Percentiles rank a stretch among this genome's conserved stretches.
Conservation (phyloP, 2,329 filamentous ascomycete genomes). For the Talaromyces sp. region DNA sequence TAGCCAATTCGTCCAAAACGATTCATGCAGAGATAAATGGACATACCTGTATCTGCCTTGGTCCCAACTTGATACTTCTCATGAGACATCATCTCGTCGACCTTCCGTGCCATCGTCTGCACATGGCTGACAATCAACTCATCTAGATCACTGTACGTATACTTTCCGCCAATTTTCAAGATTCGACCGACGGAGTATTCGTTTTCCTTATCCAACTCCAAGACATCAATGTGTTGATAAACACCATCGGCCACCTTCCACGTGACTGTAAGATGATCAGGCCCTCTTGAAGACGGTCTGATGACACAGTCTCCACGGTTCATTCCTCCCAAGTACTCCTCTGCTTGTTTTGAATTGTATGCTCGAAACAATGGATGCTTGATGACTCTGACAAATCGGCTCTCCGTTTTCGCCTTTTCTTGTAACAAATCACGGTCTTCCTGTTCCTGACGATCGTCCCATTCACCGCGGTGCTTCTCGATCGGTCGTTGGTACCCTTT, state of each 20-base stretch:
- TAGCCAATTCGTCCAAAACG: not conserved
- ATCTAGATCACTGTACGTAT: slow-evolving; percentile 92
- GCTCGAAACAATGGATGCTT: slow-evolving; percentile 95
- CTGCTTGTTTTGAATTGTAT: slow-evolving; percentile 87
- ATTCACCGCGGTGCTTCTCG: slow-evolving; percentile 73
- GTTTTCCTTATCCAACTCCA: slow-evolving; percentile 94
- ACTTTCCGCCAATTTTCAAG: slow-evolving; percentile 80
- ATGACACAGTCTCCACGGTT: slow-evolving; percentile 88
- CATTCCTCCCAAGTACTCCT: slow-evolving; percentile 87
- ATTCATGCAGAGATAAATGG: not conserved
- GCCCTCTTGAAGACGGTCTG: slow-evolving; percentile 88
- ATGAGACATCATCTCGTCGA: slow-evolving; percentile 90
- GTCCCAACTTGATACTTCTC: slow-evolving; percentile 88
- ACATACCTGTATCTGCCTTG: slow-evolving; percentile 72
- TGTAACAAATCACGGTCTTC: slow-evolving; percentile 77
- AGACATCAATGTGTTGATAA: slow-evolving; percentile 96
- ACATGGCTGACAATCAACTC: slow-evolving; percentile 96
- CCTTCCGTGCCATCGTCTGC: slow-evolving; percentile 96
- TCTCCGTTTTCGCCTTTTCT: slow-evolving; percentile 80
- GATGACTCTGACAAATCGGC: slow-evolving; percentile 87
- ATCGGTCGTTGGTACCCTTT: slow-evolving; percentile 65
- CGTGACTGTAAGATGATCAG: slow-evolving; percentile 90
- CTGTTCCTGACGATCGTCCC: slow-evolving; percentile 79
- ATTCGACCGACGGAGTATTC: slow-evolving; percentile 89
- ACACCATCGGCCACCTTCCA: slow-evolving; percentile 97